Conservation (phyloP, 1,139 yeast species). For the Eremothecium gossypii region DNA sequence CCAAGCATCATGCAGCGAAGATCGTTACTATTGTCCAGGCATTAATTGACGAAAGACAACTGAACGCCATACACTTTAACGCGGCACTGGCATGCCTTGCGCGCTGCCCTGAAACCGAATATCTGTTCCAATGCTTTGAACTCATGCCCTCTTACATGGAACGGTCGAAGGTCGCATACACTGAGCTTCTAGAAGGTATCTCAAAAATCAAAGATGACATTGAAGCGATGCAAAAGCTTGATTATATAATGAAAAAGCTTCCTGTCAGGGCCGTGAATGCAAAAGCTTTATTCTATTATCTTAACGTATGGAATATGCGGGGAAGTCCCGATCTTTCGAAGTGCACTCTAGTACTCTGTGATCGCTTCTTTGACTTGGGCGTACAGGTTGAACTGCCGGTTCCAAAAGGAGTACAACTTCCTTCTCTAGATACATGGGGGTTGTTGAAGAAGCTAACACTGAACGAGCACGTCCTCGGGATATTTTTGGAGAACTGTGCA, state of each 20-base stretch:
- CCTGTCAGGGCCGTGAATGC: slow-evolving; percentile 17
- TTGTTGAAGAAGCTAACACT: slow-evolving; percentile 11
- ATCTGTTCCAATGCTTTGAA: slow-evolving; percentile 19
- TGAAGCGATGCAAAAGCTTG: slow-evolving; percentile 15
- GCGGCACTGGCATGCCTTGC: slow-evolving; percentile 26
- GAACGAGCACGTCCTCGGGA: slow-evolving; percentile 15
- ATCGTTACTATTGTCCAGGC: slow-evolving; percentile 16
- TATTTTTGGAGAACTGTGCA: slow-evolving; percentile 16
- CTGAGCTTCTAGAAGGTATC: slow-evolving; percentile 19
- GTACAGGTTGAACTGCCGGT: not conserved
- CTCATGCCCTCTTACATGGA: slow-evolving; percentile 13
- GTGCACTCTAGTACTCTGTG: slow-evolving; percentile 11
- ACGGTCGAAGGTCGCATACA: slow-evolving; percentile 20
- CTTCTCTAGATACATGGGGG: slow-evolving; percentile 17
- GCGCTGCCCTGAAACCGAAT: slow-evolving; percentile 19
- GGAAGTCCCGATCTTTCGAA: slow-evolving; percentile 6
- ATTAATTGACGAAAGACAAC: slow-evolving; percentile 12
- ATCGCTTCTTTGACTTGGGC: slow-evolving; percentile 15
- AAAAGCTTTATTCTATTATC: slow-evolving; percentile 19
- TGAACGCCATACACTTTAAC: slow-evolving; percentile 24
- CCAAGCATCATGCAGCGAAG: slow-evolving; percentile 16
- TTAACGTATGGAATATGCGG: slow-evolving; percentile 16
- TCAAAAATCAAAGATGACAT: slow-evolving; percentile 14
- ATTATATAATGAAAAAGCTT: slow-evolving; percentile 14
- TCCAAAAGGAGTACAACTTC: slow-evolving; percentile 6